Base-by-base conservation (phyloP, 768 basidiomycete genomes). In the Aureoboletus auriporus region DNA sequence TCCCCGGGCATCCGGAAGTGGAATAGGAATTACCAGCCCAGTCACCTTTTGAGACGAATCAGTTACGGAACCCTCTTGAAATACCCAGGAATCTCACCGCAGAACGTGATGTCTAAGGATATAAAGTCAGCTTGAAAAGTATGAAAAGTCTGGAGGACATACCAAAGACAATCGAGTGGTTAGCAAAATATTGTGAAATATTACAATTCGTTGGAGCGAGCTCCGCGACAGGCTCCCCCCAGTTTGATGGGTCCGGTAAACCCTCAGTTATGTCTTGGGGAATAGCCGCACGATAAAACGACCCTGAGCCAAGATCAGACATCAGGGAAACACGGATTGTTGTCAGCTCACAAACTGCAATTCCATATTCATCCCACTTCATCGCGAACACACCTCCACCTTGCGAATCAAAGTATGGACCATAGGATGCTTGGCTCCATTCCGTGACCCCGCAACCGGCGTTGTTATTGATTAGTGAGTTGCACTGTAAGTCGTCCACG, bases 341-440 rank as follows among this genome's bases (percentile, higher is more conserved):
- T 10, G 37, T 23, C 13, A 33, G 1, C 87, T 63, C 52, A 90
- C 88, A 90, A 53, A 89, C 77, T 35, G 82, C 78, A 47, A 91
- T 89, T 2, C 83, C 82, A 51, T 73, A 75, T 50, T 82, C 77
- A 59, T 92, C 87, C 92, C 92, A 93, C 57, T 86, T 85, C 87
- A 91, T 90, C 1, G 82, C 89, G 62, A 89, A 93, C 3, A 91
- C 82, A 4, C 92, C 92, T 5, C 92, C 92, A 9, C 85, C 80
- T 59, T 80, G 81, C 1, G 76, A 75, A 52, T 93, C 91, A 61
- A 93, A 93, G 44, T 77, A 78, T 33, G 85, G 82, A 0, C 92
- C 92, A 65, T 89, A 93, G 0, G 91, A 93, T 2, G 86, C 83
- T 17, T 76, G 74, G 58, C 89, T 92, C 80, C 81, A 82, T 60